Evolutionary conservation across 2,329 filamentous ascomycete species (phyloP), one percentile per base, ranked within the genome.

Genomic region (Scolecobasidium constrictum): DNA sequence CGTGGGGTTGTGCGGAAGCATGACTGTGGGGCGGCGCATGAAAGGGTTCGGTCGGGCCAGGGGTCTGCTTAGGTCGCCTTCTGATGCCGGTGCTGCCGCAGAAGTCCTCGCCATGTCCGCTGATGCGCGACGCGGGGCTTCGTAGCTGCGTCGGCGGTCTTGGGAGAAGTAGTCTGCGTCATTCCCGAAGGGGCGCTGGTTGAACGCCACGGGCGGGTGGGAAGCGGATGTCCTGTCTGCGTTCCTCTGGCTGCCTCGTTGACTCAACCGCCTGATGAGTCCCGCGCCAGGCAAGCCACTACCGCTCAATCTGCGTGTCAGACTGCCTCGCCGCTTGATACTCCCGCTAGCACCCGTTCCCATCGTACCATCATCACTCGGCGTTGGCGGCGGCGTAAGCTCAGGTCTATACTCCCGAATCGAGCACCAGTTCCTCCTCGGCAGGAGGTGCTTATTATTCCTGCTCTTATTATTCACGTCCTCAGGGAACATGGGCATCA

Each of bases 341-440:
- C 6, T 16, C 6, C 19, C 18, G 7, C 36, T 18, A 35, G 42
- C 17, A n/a, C n/a, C n/a, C n/a, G n/a, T n/a, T n/a, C n/a, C n/a
- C n/a, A n/a, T n/a, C 2, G 17, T 40, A 12, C 4, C 22, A 1
- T 5, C 15, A 17, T 54, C 52, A 20, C 68, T 72, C 3, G 85
- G 86, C 2, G 82, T 79, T 3, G 73, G 70, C 1, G 78, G 76
- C 11, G 87, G 87, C 1, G 85, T 93, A 23, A 66, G 68, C 3
- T 85, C 86, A 2, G 88, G 87, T 7, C 77, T 69, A 64, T 94
- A 96, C 56, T 84, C 74, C 42, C 84, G 76, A 53, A 98, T 94
- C 3, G 86, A 85, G 59, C 90, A 96, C 85, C 90, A 98, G 59
- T 98, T 98, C 22, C 92, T 77, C 46, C 92, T 82, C 16, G 88